Evolutionary conservation across 179 eudicot species (phyloP), one percentile per base, ranked within the genome.

Genomic region (Drosera spatulata): DNA sequence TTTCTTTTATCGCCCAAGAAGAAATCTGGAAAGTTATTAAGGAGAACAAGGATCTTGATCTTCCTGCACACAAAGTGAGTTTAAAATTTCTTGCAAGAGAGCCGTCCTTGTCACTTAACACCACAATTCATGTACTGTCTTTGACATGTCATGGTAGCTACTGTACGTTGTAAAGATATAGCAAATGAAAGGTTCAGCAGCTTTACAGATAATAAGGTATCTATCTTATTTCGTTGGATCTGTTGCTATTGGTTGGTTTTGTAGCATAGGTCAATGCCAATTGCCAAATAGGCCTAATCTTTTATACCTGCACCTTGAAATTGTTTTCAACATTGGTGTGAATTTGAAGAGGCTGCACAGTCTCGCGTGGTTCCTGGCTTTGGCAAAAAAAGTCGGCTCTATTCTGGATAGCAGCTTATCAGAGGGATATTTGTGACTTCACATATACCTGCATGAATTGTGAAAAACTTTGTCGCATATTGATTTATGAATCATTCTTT

Each of bases 31-130:
- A 81, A 72, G 72, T 90, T 58, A 94, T 94, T 46, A 94, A 90
- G 80, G 99, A 94, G 80, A 94, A 94, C 76, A 85, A 67, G 68
- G 97, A 93, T 70, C 97, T 94, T 70, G 99, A 94, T 75, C 91
- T 43, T 43, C 45, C 45, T 43, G 45, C 45, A 43, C 45, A 43
- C 45, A 43, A 43, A 7, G 45, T 43, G 45, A 43, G 8, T 43
- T 2, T 43, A 7, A 43, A 43, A 43, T 7, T 43, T 43, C 8
- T 43, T 43, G 6, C 8, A 43, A 2, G 8, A 4, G 8, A 43
- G 8, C 8, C 5, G 45, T 4, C 8, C 8, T 4, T 4, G 5
- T 4, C 6, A n/a, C 33, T n/a, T 3, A 58, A 14, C 48, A 56
- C 52, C 22, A 37, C 46, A 5, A 58, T 46, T 2, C 47, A 55